These are phyloP conservation scores for Fragosphaeria purpurea DNA, from an alignment of 2,329 filamentous ascomycete species.

Conservation along the genomic window DNA sequence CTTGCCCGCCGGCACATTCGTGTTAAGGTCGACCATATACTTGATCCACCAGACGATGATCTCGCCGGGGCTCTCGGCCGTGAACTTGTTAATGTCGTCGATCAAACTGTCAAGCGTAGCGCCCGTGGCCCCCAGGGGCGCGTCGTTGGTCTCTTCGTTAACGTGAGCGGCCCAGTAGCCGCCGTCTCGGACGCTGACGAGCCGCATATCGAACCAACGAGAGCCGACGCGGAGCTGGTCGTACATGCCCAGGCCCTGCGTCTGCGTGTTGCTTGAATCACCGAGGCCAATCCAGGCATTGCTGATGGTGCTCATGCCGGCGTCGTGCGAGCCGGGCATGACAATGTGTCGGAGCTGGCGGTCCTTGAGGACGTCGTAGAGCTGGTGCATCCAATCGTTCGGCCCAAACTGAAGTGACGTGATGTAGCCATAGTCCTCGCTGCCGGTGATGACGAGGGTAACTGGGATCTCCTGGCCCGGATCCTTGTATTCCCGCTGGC, in stretches of 20 bases:
- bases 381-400: slow-evolving; percentile 22
- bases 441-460: slow-evolving; percentile 24
- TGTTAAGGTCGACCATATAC: too few relatives aligned
- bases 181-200: slow-evolving; percentile 22
- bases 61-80: too few relatives aligned
- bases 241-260: slow-evolving; percentile 34
- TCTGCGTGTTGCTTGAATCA: slow-evolving; percentile 30
- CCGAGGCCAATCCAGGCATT: slow-evolving; percentile 24
- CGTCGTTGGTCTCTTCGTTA: too few relatives aligned
- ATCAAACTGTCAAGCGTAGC: too few relatives aligned
- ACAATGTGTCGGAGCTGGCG: slow-evolving; percentile 33
- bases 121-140: too few relatives aligned
- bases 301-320: slow-evolving; percentile 36
- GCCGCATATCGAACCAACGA: slow-evolving; percentile 37
- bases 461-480: too few relatives aligned
- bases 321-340: slow-evolving; percentile 39
- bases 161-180: too few relatives aligned
- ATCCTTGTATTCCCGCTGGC: slow-evolving; percentile 21
- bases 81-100: too few relatives aligned
- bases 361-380: slow-evolving; percentile 24
- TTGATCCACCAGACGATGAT: too few relatives aligned
- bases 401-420: slow-evolving; percentile 20
- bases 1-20: too few relatives aligned
- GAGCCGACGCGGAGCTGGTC: slow-evolving; percentile 35
- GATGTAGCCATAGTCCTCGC: slow-evolving; percentile 21